These are phyloP conservation scores for Coemansia sp. DNA, from an alignment of 192 early-diverging fungal genomes.

Conservation along the genomic window DNA sequence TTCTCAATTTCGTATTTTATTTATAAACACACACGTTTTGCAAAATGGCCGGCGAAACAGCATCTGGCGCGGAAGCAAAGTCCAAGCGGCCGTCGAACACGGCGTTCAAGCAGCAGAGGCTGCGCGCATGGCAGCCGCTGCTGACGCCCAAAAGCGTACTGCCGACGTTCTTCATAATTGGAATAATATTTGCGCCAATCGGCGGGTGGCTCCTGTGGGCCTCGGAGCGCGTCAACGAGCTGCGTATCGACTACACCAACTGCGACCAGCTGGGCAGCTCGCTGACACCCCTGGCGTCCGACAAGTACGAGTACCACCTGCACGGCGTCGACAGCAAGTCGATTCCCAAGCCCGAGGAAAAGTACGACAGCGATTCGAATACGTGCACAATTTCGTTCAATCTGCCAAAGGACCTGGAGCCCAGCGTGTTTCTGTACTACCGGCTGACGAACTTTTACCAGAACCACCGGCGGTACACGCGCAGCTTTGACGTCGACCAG, in stretches of 20 bases:
- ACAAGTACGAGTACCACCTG: conserved; percentile 41
- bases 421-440: conserved; percentile 92
- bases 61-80: conserved; percentile 18
- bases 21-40: neutral
- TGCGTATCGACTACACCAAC: conserved; percentile 91
- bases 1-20: neutral
- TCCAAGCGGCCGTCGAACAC: conserved; percentile 65
- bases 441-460: conserved; percentile 98
- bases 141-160: conserved; percentile 97
- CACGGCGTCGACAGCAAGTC: conserved; percentile 28
- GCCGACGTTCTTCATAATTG: conserved; percentile 92
- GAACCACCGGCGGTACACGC: conserved; percentile 96
- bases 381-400: conserved; percentile 75
- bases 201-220: conserved; percentile 89
- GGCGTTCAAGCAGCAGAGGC: conserved; percentile 98
- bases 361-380: conserved; percentile 44
- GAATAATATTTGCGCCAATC: conserved; percentile 92
- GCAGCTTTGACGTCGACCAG: conserved; percentile 81
- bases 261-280: conserved; percentile 56
- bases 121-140: conserved; percentile 99
- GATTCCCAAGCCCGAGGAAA: conserved; percentile 45
- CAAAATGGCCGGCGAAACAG: conserved; percentile 33
- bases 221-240: conserved; percentile 79
- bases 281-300: conserved; percentile 3
- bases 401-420: conserved; percentile 62